Conservation (phyloP, 1,284 basidiomycete species). For the Tranzscheliella williamsii region DNA sequence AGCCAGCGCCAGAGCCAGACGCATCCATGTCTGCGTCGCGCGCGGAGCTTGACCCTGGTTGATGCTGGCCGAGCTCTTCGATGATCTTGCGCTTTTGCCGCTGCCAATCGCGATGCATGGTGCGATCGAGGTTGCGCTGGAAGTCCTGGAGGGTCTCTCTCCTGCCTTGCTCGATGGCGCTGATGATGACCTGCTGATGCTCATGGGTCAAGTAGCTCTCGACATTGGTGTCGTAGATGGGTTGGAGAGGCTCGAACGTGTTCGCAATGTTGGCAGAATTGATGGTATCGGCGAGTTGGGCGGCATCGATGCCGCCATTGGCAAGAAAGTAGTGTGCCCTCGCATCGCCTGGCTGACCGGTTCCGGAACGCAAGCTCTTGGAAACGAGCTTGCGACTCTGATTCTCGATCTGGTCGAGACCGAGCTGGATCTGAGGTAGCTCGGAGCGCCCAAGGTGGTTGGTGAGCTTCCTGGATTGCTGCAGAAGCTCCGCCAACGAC, state of each 20-base stretch:
- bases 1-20: conserved; percentile 17
- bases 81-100: conserved; percentile 83
- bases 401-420: conserved; percentile 87
- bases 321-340: conserved; percentile 69
- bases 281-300: conserved; percentile 76
- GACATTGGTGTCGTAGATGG: conserved; percentile 86
- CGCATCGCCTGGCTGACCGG: conserved; percentile 67
- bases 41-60: conserved; percentile 13
- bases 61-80: conserved; percentile 75
- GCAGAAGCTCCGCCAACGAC: conserved; percentile 54
- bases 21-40: conserved; percentile 10
- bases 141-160: conserved; percentile 84
- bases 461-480: conserved; percentile 57
- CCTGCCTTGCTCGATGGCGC: conserved; percentile 86
- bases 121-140: conserved; percentile 75
- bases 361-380: conserved; percentile 54
- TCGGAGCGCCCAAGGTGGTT: conserved; percentile 65
- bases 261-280: conserved; percentile 77
- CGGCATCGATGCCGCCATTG: conserved; percentile 84
- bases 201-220: conserved; percentile 79
- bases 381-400: conserved; percentile 64
- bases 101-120: conserved; percentile 82
- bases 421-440: conserved; percentile 80
- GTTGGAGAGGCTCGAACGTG: conserved; percentile 86
- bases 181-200: conserved; percentile 90